Conservation (phyloP, 805 yeast genomes). For the Candida railenensis region DNA sequence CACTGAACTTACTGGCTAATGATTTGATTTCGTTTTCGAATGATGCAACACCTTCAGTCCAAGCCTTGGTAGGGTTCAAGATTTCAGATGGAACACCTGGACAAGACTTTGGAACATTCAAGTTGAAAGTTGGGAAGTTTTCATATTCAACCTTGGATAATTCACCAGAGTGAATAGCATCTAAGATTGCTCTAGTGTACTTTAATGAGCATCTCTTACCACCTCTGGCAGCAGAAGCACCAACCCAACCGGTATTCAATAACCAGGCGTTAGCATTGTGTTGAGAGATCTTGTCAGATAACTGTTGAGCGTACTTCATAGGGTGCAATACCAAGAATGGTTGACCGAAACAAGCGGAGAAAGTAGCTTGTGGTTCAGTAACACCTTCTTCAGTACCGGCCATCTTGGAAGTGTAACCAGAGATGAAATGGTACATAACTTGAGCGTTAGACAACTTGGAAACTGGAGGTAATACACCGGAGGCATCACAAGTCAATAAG, state of each 20-base stretch:
- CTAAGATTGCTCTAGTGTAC: slow-evolving; percentile 95
- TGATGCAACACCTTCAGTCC: slow-evolving; percentile 52
- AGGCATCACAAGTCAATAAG: slow-evolving; percentile 93
- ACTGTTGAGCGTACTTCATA: slow-evolving; percentile 95
- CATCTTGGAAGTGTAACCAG: slow-evolving; percentile 99
- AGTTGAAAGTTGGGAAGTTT: slow-evolving; percentile 80
- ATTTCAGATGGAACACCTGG: slow-evolving; percentile 81
- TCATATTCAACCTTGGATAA: slow-evolving; percentile 79
- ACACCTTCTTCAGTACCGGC: slow-evolving; percentile 99
- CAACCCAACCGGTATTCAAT: slow-evolving; percentile 98
- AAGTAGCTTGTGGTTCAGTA: slow-evolving; percentile 96
- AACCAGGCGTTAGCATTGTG: slow-evolving; percentile 95
- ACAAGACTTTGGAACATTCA: slow-evolving; percentile 79
- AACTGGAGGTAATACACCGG: slow-evolving; percentile 97
- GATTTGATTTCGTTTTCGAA: slow-evolving; percentile 45
- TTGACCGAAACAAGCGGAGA: slow-evolving; percentile 98
- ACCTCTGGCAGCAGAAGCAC: slow-evolving; percentile 86
- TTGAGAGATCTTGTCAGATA: slow-evolving; percentile 85
- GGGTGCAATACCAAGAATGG: slow-evolving; percentile 98
- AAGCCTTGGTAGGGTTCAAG: slow-evolving; percentile 81
- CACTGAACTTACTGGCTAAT: slow-evolving; percentile 76
- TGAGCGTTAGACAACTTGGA: slow-evolving; percentile 91
- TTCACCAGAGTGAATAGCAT: slow-evolving; percentile 90
- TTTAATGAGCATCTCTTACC: slow-evolving; percentile 97
- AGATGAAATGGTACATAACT: slow-evolving; percentile 98